These are phyloP conservation scores for Fusarium sp. DNA, from an alignment of 2,329 filamentous ascomycete species.

Conservation along the genomic window DNA sequence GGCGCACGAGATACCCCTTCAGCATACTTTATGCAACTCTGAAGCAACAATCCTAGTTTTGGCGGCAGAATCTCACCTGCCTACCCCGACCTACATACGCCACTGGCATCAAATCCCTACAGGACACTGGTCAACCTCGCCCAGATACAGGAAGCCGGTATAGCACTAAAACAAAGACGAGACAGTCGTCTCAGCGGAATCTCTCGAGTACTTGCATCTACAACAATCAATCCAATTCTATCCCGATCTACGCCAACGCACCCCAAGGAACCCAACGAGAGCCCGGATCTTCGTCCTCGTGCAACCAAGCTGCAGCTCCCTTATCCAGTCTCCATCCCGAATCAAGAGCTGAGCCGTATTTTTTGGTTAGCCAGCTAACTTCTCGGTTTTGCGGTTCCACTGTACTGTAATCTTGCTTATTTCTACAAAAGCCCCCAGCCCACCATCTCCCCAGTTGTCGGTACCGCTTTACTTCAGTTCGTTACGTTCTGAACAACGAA, in stretches of 20 bases:
- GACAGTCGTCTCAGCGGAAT: conserved; percentile 4
- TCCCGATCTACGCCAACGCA: conserved; percentile 36
- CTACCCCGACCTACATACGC: conserved; percentile 30
- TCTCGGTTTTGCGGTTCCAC: conserved; percentile 15
- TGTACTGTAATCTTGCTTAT: conserved; percentile 7
- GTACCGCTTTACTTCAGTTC: conserved; percentile 22
- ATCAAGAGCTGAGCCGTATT: conserved; percentile 41
- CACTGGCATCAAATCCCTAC: conserved; percentile 24
- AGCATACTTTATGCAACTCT: conserved; percentile 38
- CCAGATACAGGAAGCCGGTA: conserved; percentile 18
- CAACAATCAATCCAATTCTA: conserved; percentile 25
- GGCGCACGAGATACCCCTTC: conserved; percentile 34
- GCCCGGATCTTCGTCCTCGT: conserved; percentile 32
- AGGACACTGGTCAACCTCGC: conserved; percentile 19
- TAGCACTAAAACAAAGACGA: conserved; percentile 25
- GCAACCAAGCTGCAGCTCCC: conserved; percentile 32
- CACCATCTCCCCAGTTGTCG: conserved; percentile 28
- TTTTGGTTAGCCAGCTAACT: conserved; percentile 24
- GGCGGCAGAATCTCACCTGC: conserved; percentile 32
- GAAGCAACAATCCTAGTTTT: conserved; percentile 29
- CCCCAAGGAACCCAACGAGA: conserved; percentile 33
- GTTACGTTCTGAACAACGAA: conserved; percentile 15
- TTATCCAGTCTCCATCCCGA: conserved; percentile 24
- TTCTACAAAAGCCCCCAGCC: conserved; percentile 43
- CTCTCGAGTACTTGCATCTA: conserved; percentile 14